Base-by-base conservation (phyloP, 1,284 basidiomycete genomes). In the Papiliotrema terrestris region DNA sequence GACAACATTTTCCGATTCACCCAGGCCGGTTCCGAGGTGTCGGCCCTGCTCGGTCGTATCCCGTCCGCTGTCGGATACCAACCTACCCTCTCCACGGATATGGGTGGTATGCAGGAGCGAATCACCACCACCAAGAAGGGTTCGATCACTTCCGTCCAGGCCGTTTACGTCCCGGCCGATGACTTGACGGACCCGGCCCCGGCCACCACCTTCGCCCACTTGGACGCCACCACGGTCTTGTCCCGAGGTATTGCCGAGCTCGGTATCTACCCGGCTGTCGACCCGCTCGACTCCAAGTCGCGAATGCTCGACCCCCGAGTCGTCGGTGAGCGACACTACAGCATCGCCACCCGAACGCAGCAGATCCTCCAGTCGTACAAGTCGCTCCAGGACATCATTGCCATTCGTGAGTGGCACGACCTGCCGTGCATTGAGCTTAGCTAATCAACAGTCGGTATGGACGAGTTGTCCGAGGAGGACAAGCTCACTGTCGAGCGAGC, bases 1-100 rank as follows among this genome's bases (percentile, higher is more conserved):
- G 95, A 98, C 89, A 98, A 98, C 86, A 98, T 98, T 83, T 96
- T 96, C 91, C 91, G 93, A 78, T 96, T 97, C 88, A 95, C 92
- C 69, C 92, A 97, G 81, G 95, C 95, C 76, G 95, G 95, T 89
- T 98, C 95, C 67, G 95, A 98, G 80, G 96, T 98, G 83, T 98
- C 95, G 81, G 95, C 95, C 65, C 80, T 98, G 75, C 89, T 98
- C 73, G 95, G 95, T 85, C 95, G 95, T 92, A 98, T 98, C 76
- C 95, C 95, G 63, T 98, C 95, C 70, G 95, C 95, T 68, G 95
- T 98, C 85, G 95, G 95, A 86, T 98, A 98, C 83, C 95, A 98
- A 80, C 95, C 95, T 75, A 98, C 95, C 55, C 87, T 98, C 59
- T 95, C 94, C 66, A 98, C 95, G 74, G 95, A 98, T 80, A 98